phyloP scores from a whole-genome alignment of 768 basidiomycete species.

The Jaapia argillacea region DNA sequence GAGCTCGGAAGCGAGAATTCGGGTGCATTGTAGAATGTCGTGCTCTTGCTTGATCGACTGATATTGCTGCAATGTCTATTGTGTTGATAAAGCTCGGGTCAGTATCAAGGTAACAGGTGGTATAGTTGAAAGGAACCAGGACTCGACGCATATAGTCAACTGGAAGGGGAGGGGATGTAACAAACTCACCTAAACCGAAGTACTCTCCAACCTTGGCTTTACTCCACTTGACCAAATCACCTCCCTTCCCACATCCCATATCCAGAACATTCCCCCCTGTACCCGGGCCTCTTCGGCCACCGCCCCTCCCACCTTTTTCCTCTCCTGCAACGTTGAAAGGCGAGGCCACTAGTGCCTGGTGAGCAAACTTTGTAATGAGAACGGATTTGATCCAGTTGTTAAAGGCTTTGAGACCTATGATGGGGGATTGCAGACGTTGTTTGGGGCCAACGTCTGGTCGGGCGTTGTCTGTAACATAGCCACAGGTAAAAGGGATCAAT shows the following conservation, averaged over 20 bases:
- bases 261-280: constrained; percentile 76
- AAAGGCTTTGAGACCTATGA: constrained; percentile 94
- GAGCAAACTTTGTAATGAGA: constrained; percentile 83
- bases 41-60: constrained; percentile 76
- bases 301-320: constrained; percentile 11
- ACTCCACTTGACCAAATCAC: constrained; percentile 92
- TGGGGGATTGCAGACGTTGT: constrained; percentile 81
- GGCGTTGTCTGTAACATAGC: constrained; percentile 60
- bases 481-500: constrained; percentile 4
- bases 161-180: constrained; percentile 1
- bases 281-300: constrained; percentile 19
- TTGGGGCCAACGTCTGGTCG: constrained; percentile 86
- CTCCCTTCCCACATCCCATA: constrained; percentile 98
- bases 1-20: constrained; percentile 56
- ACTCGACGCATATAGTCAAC: too few species aligned
- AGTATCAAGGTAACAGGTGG: constrained; percentile 1
- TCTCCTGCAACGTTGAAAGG: neutral
- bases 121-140: constrained; percentile 1
- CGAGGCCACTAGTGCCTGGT: constrained; percentile 40
- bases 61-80: constrained; percentile 88
- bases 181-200: constrained; percentile 64
- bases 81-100: constrained; percentile 1
- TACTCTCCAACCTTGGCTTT: constrained; percentile 77
- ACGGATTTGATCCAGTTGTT: constrained; percentile 99
- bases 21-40: constrained; percentile 50